Conservation (phyloP, 192 early-diverging fungal species). For the Gamsiella multidivaricata region DNA sequence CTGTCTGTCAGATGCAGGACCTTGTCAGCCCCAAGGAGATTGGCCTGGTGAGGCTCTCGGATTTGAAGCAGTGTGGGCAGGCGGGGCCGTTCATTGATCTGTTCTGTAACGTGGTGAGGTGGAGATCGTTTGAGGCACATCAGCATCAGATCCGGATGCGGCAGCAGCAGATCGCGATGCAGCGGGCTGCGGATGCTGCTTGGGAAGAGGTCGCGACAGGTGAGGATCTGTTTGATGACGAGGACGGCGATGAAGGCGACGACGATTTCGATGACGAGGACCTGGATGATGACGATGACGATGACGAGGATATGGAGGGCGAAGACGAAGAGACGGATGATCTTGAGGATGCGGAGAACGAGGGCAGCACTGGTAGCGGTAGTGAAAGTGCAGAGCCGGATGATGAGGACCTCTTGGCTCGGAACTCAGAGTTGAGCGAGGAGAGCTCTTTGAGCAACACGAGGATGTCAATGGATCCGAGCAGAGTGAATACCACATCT, state of each 20-base stretch:
- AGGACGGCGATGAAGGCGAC: constrained; percentile 23
- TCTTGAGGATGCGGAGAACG: neutral
- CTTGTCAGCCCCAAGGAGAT: constrained; percentile 34
- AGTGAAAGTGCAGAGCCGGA: neutral
- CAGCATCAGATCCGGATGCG: constrained; percentile 53
- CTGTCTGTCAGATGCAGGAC: constrained; percentile 55
- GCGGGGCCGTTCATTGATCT: constrained; percentile 50
- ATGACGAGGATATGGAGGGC: constrained; percentile 5
- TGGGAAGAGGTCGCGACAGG: constrained; percentile 46
- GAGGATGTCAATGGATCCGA: neutral
- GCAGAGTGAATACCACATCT: neutral
- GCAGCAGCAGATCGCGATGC: constrained; percentile 53
- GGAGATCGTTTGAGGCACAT: constrained; percentile 50
- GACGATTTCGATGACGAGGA: constrained; percentile 22
- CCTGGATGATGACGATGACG: constrained; percentile 8
- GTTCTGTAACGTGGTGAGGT: constrained; percentile 48
- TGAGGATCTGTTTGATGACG: constrained; percentile 36
- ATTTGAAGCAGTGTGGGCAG: constrained; percentile 52
- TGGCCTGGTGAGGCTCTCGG: constrained; percentile 27
- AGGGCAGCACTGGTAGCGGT: constrained; percentile 1
- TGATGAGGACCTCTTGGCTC: neutral
- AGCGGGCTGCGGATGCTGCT: constrained; percentile 45
- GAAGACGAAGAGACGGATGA: constrained; percentile 9
- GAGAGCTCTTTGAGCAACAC: neutral
- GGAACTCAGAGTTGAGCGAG: neutral